These are phyloP conservation scores for Phytopythium cucurbitacearum DNA, from an alignment of 352 stramenopile genomes.

Conservation along the genomic window DNA sequence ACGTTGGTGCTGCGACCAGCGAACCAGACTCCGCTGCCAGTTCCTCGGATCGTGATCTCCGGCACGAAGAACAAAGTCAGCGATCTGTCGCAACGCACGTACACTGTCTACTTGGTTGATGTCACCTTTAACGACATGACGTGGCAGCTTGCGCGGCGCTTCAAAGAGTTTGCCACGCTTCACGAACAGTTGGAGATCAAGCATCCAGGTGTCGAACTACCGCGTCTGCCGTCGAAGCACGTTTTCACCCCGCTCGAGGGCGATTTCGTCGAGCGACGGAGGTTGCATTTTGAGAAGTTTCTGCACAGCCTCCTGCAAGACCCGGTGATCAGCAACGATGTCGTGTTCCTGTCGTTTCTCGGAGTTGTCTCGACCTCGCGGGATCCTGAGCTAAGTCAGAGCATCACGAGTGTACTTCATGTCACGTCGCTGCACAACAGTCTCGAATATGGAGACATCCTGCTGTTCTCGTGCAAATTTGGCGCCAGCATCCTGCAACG, in stretches of 20 bases:
- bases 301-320: constrained; percentile 45
- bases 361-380: constrained; percentile 66
- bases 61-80: constrained; percentile 76
- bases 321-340: constrained; percentile 42
- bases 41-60: constrained; percentile 50
- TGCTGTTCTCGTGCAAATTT: constrained; percentile 80
- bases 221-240: constrained; percentile 50
- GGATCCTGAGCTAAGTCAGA: constrained; percentile 56
- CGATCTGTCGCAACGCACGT: constrained; percentile 66
- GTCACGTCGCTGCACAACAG: constrained; percentile 74
- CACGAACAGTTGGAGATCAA: constrained; percentile 32
- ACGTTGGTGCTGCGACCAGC: constrained; percentile 28
- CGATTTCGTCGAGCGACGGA: constrained; percentile 54
- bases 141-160: constrained; percentile 66
- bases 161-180: constrained; percentile 58
- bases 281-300: constrained; percentile 67
- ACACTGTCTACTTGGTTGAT: constrained; percentile 70
- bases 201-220: constrained; percentile 16
- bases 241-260: constrained; percentile 65
- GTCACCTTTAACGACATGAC: constrained; percentile 63
- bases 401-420: constrained; percentile 59
- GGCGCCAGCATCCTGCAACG: constrained; percentile 72
- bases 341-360: constrained; percentile 73
- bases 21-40: constrained; percentile 61
- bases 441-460: constrained; percentile 65